phyloP scores from a whole-genome alignment of 2,329 filamentous ascomycete species.

The Pseudogymnoascus destructans region DNA sequence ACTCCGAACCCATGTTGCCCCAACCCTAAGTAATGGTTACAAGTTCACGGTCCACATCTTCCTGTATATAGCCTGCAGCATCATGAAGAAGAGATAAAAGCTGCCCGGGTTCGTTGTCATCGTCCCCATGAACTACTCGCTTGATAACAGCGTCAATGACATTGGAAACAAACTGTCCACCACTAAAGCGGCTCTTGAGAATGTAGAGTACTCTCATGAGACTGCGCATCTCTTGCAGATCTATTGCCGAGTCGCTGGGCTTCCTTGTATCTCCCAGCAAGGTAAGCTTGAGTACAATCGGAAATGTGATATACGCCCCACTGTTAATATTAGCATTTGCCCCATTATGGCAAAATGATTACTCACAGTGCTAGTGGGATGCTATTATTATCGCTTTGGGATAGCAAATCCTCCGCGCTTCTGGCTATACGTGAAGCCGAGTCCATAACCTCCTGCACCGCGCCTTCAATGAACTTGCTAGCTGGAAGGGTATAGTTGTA shows the following conservation, averaged over 20 bases:
- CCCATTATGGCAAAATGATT: neutral
- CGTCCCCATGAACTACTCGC: neutral
- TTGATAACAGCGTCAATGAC: slow-evolving; percentile 6
- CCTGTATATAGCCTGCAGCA: neutral
- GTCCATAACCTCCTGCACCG: neutral
- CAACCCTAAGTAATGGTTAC: neutral
- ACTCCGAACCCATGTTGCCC: neutral
- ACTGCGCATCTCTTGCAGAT: slow-evolving; percentile 5
- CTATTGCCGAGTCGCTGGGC: neutral
- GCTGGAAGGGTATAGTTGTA: neutral
- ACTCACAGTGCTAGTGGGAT: slow-evolving; percentile 8
- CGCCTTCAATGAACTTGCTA: slow-evolving; percentile 4
- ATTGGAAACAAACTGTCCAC: slow-evolving; percentile 6
- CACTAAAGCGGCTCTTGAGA: slow-evolving; percentile 7
- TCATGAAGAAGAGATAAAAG: neutral
- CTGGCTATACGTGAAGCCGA: slow-evolving; percentile 7
- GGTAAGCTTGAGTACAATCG: neutral
- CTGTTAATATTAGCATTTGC: neutral
- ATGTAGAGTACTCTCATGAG: slow-evolving; percentile 4
- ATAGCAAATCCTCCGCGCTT: neutral
- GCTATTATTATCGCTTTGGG: neutral
- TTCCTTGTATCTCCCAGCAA: neutral
- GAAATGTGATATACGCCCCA: slow-evolving; percentile 4
- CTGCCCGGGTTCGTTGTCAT: neutral
- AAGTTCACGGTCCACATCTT: neutral